These are phyloP conservation scores for Phytophthora syringae DNA, from an alignment of 352 stramenopile species.

Conservation along the genomic window DNA sequence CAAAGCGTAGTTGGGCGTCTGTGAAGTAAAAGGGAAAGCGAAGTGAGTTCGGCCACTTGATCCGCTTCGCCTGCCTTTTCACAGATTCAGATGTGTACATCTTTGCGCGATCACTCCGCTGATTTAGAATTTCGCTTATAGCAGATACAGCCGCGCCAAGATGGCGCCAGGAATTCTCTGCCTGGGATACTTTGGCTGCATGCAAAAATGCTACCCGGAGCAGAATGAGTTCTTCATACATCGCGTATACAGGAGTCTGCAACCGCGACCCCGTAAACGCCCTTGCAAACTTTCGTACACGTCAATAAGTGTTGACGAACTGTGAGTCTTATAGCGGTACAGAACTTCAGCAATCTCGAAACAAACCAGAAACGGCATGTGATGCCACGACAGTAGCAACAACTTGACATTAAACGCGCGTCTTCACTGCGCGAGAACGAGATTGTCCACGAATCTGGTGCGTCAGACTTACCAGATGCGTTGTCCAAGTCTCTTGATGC, in stretches of 20 bases:
- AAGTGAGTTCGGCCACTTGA: conserved; percentile 39
- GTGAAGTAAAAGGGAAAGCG: conserved; percentile 40
- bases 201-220: conserved; percentile 64
- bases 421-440: background rate
- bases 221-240: conserved; percentile 63
- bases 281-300: conserved; percentile 66
- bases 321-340: conserved; percentile 44
- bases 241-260: conserved; percentile 34
- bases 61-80: conserved; percentile 30
- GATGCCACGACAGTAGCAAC: conserved; percentile 60
- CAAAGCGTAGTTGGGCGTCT: conserved; percentile 40
- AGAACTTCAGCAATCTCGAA: conserved; percentile 71
- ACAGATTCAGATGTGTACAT: background rate
- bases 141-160: conserved; percentile 27
- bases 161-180: conserved; percentile 22
- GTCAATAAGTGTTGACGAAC: conserved; percentile 37
- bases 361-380: conserved; percentile 63
- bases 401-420: conserved; percentile 29
- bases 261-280: conserved; percentile 46
- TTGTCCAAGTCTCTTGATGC: conserved; percentile 20
- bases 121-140: conserved; percentile 43
- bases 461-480: conserved; percentile 10
- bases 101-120: conserved; percentile 19
- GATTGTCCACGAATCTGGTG: conserved; percentile 11
- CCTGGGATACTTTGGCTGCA: conserved; percentile 30